These are phyloP conservation scores for Neonectria hederae DNA, from an alignment of 2,329 filamentous ascomycete genomes.

Conservation along the genomic window DNA sequence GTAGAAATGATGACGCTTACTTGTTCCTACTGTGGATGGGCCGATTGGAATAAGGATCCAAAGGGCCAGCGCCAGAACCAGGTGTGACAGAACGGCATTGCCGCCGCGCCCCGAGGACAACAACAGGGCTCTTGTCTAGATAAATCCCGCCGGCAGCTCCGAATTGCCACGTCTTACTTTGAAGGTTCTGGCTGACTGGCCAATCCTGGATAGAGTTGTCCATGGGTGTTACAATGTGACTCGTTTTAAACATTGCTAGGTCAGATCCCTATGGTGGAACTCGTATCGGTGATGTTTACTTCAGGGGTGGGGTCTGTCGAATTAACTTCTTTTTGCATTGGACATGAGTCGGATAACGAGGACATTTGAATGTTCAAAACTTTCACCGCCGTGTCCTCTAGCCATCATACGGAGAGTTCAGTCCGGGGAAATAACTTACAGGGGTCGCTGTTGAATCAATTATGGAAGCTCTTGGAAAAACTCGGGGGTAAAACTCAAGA, in stretches of 20 bases:
- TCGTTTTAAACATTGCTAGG: not conserved
- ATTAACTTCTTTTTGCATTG: not conserved
- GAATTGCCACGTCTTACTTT: not conserved
- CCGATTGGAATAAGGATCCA: not conserved
- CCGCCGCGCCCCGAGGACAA: no score
- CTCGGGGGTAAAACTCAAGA: not conserved
- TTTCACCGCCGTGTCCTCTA: not conserved
- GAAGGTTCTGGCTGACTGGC: not conserved
- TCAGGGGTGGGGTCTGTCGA: not conserved
- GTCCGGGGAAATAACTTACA: not conserved
- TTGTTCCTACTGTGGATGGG: not conserved
- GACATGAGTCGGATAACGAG: not conserved
- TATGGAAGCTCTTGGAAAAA: not conserved
- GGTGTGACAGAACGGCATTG: not conserved
- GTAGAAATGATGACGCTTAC: no score
- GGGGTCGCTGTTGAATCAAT: not conserved
- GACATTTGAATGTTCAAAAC: not conserved
- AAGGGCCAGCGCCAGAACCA: not conserved
- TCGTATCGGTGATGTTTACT: not conserved
- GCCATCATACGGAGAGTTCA: not conserved
- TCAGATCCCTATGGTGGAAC: not conserved
- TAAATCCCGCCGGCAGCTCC: no score
- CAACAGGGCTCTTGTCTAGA: not conserved
- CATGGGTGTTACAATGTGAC: not conserved
- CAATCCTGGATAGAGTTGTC: not conserved